Base-by-base conservation (phyloP, 139 green algal genomes). In the Raphidocelis subcapitata region DNA sequence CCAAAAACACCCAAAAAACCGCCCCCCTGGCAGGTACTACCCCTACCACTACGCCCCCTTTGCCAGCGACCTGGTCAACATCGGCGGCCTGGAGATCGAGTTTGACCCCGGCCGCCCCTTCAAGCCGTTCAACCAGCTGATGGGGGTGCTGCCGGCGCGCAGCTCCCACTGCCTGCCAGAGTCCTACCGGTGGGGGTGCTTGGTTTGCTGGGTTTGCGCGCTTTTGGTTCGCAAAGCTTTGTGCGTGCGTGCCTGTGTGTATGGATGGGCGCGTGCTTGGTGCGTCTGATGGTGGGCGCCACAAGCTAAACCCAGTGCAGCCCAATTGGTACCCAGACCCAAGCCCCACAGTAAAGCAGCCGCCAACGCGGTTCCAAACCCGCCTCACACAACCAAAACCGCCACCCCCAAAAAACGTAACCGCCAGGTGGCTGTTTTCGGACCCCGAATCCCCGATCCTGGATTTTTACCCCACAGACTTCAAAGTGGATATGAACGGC, bases 41-140 rank as follows among this genome's bases (percentile, higher is more conserved):
- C 96, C 94, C 18, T 97, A 95, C 84, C 96, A 99, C 86, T 99
- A 99, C 79, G 96, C 96, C 14, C 96, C 96, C n/a, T 99, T 99
- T 83, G 95, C 96, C 10, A 95, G 89, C 5, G 96, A 99, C 84
- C 83, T 99, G 54, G 52, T 79, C 18, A 44, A 69, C 28, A 35
- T 87, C 14, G 46, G 59, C 28, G 36, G 68, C 26, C 63, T 97
- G 63, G 81, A 92, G 67, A 93, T 95, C 37, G 33, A 74, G 3
- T 97, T 98, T 67, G 77, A 93, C 28, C 72, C 88, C 31, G 87
- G 90, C 1, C 65, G 90, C 83, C 95, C 95, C 51, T 99, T 99
- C 85, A 92, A 89, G 77, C 95, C 95, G 23, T 97, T 98, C 82
- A 92, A 98, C 79, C 95, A 99, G 90, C 93, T 99, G 61, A 98